Evolutionary conservation across 768 basidiomycete species (phyloP).

Genomic region (Phanerodontia chrysosporium): DNA sequence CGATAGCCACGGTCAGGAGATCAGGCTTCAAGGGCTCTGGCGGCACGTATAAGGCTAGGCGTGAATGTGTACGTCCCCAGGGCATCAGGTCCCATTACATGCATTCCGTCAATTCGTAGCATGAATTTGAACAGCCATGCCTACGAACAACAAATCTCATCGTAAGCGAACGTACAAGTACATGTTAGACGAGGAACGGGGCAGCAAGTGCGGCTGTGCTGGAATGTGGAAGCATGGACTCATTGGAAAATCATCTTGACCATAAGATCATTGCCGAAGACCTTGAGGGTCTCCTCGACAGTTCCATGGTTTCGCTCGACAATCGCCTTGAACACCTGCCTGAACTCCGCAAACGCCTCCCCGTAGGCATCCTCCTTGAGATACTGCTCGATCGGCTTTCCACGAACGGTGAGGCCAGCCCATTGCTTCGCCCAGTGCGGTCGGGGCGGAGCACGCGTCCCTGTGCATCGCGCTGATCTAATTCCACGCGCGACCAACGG

Average conservation of each 20-base stretch:
- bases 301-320: constrained; percentile 13
- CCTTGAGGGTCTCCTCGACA: constrained; percentile 15
- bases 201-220: too few relatives aligned
- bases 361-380: constrained; percentile 23
- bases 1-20: constrained; percentile 91
- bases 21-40: constrained; percentile 98
- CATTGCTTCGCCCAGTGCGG: constrained; percentile 8
- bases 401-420: constrained; percentile 25
- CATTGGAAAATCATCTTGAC: constrained; percentile 15
- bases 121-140: too few relatives aligned
- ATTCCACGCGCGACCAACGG: constrained; percentile 22
- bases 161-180: too few relatives aligned
- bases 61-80: too few relatives aligned
- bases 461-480: constrained; percentile 13
- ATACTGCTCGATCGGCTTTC: constrained; percentile 20
- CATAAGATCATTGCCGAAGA: constrained; percentile 22
- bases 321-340: constrained; percentile 16
- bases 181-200: too few relatives aligned
- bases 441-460: constrained; percentile 17
- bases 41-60: constrained; percentile 94
- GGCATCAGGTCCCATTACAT: too few relatives aligned
- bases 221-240: too few relatives aligned
- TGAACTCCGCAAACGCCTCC: constrained; percentile 22
- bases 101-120: too few relatives aligned
- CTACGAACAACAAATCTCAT: too few relatives aligned